phyloP scores from a whole-genome alignment of 331 rosid genomes.

The Acacia pycnantha region DNA sequence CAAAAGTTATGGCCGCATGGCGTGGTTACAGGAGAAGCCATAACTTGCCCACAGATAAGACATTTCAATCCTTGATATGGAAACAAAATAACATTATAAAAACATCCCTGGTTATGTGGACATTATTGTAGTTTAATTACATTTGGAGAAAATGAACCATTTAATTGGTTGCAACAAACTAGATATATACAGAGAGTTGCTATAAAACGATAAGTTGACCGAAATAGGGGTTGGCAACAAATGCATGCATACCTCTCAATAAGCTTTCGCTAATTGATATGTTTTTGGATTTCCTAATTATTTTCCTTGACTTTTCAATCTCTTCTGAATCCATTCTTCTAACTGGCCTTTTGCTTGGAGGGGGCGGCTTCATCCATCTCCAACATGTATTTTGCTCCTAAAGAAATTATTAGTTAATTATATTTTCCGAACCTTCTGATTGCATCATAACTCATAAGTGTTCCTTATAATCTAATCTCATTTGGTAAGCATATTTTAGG shows the following conservation, averaged over 20 bases:
- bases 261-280: conserved; percentile 34
- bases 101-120: background rate
- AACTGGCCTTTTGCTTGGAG: conserved; percentile 32
- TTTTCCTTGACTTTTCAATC: conserved; percentile 18
- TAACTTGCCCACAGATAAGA: conserved; percentile 47
- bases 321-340: conserved; percentile 22
- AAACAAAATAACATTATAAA: background rate
- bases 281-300: conserved; percentile 14
- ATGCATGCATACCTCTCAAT: conserved; percentile 38
- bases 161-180: background rate
- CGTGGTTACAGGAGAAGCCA: conserved; percentile 56
- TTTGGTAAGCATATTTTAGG: background rate
- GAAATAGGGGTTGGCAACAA: background rate
- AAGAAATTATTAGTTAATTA: background rate
- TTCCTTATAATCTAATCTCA: background rate
- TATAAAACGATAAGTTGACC: background rate
- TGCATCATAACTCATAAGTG: background rate
- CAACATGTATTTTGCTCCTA: conserved; percentile 46
- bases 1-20: conserved; percentile 68
- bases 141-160: background rate
- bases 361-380: conserved; percentile 57
- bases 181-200: background rate
- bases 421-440: background rate
- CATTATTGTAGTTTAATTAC: background rate
- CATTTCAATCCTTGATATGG: conserved; percentile 51